phyloP scores from a whole-genome alignment of 2,329 filamentous ascomycete genomes.

The Botrytis fragariae region DNA sequence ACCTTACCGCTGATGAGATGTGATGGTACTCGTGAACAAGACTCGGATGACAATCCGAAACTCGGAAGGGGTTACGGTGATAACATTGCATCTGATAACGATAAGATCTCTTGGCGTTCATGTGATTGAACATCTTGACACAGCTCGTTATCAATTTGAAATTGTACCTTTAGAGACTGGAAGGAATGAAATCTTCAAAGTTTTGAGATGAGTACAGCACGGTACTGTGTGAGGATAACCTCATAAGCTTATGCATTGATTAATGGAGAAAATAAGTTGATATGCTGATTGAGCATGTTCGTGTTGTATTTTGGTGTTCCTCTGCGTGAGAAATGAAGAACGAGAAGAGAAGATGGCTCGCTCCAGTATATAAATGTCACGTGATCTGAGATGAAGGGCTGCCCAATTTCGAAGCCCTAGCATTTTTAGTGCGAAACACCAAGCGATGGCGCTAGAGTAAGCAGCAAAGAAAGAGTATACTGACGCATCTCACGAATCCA shows the following conservation, averaged over 20 bases:
- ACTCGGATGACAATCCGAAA: neutral
- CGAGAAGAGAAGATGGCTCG: neutral
- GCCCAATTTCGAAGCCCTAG: conserved; percentile 14
- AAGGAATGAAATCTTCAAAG: neutral
- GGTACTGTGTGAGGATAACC: neutral
- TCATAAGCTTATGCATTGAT: neutral
- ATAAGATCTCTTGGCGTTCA: neutral
- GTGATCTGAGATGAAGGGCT: neutral
- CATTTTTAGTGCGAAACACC: neutral
- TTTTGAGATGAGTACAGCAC: neutral
- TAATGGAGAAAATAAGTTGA: neutral
- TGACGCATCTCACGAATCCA: neutral
- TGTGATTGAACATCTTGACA: neutral
- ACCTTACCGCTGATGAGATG: conserved; percentile 10
- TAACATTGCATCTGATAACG: conserved; percentile 7
- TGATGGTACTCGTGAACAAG: neutral
- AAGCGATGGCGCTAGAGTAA: conserved; percentile 13
- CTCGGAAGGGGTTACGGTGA: neutral
- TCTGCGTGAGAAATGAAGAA: neutral
- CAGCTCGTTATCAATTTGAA: neutral
- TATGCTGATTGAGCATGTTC: neutral
- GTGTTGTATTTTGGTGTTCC: neutral
- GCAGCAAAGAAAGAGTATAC: conserved; percentile 1
- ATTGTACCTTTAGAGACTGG: too few relatives aligned
- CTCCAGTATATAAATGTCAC: neutral